phyloP scores from a whole-genome alignment of 73 alveolate species.

The Tetrahymena borealis region DNA sequence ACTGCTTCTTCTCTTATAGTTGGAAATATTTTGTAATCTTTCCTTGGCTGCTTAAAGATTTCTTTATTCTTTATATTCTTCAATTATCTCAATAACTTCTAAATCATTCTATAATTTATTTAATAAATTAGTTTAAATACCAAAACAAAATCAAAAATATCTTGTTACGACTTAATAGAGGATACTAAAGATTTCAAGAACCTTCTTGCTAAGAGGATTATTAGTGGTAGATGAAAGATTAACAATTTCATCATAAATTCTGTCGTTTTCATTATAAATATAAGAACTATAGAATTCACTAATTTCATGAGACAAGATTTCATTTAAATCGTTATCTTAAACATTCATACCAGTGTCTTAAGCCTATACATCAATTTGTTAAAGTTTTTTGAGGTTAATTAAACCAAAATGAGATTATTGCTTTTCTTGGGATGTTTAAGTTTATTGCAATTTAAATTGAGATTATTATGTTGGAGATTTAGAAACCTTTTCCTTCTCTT shows the following conservation, averaged over 20 bases:
- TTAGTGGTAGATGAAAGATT: not conserved
- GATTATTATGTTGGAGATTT: not conserved
- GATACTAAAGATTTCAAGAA: not conserved
- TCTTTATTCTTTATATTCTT: not conserved
- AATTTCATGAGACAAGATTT: not conserved
- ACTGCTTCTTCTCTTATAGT: not conserved
- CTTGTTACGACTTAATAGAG: not conserved
- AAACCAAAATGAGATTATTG: not conserved
- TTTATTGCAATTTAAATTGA: not conserved
- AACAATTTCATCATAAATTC: not conserved
- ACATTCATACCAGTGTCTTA: not conserved
- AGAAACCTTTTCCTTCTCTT: not conserved
- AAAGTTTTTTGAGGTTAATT: not conserved
- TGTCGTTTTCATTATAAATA: not conserved
- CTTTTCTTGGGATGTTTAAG: not conserved
- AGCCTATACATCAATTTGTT: not conserved
- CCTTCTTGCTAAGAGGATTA: not conserved
- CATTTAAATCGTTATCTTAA: not conserved
- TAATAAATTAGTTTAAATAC: not conserved
- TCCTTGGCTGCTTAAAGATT: not conserved
- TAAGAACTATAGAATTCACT: not conserved
- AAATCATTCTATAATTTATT: not conserved
- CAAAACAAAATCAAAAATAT: not conserved
- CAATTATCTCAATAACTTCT: not conserved
- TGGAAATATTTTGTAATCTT: not conserved